Evolutionary conservation across 1,284 basidiomycete genomes (phyloP).

Genomic region (Leccinum angustisporum): DNA sequence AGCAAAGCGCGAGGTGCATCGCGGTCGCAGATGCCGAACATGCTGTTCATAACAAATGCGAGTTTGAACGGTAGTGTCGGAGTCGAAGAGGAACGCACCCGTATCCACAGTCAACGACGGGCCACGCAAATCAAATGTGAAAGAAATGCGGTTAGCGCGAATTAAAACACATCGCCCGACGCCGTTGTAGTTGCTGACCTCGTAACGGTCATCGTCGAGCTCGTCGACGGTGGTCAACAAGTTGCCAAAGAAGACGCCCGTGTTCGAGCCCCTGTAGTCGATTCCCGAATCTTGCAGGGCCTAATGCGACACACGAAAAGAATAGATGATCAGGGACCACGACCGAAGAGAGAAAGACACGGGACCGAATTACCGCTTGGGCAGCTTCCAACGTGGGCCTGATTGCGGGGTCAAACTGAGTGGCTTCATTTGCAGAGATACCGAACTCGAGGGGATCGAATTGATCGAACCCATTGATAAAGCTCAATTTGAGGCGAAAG

Average conservation of each 20-base stretch:
- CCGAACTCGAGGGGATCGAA: conserved; percentile 36
- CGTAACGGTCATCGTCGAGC: conserved; percentile 29
- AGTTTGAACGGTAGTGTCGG: neutral
- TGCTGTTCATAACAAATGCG: too few relatives aligned
- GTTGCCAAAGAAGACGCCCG: conserved; percentile 34
- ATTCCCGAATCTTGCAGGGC: conserved; percentile 36
- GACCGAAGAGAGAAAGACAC: neutral
- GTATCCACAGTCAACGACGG: conserved; percentile 51
- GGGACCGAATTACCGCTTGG: conserved; percentile 22
- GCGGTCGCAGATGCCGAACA: conserved; percentile 34
- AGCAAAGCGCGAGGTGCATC: conserved; percentile 48
- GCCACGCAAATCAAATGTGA: conserved; percentile 46
- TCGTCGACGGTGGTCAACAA: conserved; percentile 29
- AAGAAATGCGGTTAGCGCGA: conserved; percentile 15
- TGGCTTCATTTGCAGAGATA: conserved; percentile 31
- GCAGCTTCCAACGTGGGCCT: conserved; percentile 25
- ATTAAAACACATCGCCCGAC: conserved; percentile 26
- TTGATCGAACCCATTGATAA: conserved; percentile 23
- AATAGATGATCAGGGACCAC: neutral
- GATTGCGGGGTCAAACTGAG: conserved; percentile 27
- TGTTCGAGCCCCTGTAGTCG: conserved; percentile 35
- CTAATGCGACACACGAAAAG: conserved; percentile 1
- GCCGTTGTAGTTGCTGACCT: conserved; percentile 28
- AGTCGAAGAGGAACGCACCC: conserved; percentile 25
- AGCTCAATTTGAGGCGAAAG: too few relatives aligned